Conservation (phyloP, 2,329 filamentous ascomycete species). For the Monosporascus sp. region DNA sequence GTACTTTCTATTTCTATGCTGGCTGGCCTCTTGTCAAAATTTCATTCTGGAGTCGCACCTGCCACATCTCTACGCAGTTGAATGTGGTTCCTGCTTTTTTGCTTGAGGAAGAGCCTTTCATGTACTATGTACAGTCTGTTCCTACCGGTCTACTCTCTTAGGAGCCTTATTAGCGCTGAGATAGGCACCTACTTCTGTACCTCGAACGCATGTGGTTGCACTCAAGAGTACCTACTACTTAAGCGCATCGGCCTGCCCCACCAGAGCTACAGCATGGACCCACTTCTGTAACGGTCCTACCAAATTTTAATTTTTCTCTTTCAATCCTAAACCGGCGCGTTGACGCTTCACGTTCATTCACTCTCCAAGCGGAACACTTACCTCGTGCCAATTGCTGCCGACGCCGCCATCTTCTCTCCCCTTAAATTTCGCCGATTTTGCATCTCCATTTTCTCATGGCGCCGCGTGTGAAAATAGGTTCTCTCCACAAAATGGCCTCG, state of each 20-base stretch:
- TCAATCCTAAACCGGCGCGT: neutral
- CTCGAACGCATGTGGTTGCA: no score
- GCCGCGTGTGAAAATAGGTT: slow-evolving; percentile 7
- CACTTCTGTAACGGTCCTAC: neutral
- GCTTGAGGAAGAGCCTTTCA: no score
- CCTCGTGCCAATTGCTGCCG: neutral
- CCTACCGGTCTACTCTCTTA: neutral
- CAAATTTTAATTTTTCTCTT: neutral
- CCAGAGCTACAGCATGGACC: neutral
- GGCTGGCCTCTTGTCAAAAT: no score
- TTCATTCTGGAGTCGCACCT: no score
- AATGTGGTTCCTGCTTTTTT: no score
- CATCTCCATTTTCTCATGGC: slow-evolving; percentile 3
- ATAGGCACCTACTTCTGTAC: neutral
- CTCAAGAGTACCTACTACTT: no score
- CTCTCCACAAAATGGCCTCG: slow-evolving; percentile 17
- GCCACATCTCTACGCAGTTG: no score
- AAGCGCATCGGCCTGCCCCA: no score
- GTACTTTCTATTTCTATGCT: no score
- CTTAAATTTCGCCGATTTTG: neutral
- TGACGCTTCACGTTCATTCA: neutral
- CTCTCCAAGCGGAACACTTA: neutral
- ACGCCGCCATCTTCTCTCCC: neutral
- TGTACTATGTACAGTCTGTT: neutral
- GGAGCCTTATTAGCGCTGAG: neutral